phyloP scores from a whole-genome alignment of 768 basidiomycete species.

The Symmetrospora coprosmae region DNA sequence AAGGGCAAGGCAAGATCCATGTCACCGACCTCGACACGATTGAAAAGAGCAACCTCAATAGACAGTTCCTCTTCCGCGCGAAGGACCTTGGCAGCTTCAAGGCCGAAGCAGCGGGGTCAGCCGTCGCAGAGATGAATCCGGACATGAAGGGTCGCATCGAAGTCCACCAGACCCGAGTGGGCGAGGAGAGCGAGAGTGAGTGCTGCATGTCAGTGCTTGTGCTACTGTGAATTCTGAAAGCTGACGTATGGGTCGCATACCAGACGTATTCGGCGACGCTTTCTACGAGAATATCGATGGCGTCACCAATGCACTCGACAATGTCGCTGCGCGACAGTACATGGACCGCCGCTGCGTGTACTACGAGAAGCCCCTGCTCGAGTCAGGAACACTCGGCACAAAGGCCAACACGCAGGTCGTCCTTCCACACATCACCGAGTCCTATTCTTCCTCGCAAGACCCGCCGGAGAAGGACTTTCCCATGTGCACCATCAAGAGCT shows the following conservation, averaged over 20 bases:
- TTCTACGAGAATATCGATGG: slow-evolving; percentile 83
- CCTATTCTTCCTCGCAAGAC: slow-evolving; percentile 93
- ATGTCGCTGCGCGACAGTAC: slow-evolving; percentile 85
- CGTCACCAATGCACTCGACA: slow-evolving; percentile 94
- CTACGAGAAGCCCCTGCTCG: slow-evolving; percentile 85
- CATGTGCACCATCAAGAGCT: slow-evolving; percentile 94
- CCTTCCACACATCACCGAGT: slow-evolving; percentile 84
- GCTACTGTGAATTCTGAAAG: too few species aligned
- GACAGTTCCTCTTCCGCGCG: slow-evolving; percentile 92
- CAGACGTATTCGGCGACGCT: slow-evolving; percentile 71
- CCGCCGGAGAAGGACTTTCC: slow-evolving; percentile 96
- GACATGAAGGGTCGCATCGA: slow-evolving; percentile 71
- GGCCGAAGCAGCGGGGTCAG: slow-evolving; percentile 77
- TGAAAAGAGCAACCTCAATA: slow-evolving; percentile 95
- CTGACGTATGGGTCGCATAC: not conserved
- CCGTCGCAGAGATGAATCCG: slow-evolving; percentile 91
- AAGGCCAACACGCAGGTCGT: slow-evolving; percentile 96
- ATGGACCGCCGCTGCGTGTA: slow-evolving; percentile 98
- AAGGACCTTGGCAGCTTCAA: slow-evolving; percentile 97
- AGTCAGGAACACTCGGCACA: slow-evolving; percentile 94
- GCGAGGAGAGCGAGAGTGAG: slow-evolving; percentile 79
- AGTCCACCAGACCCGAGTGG: slow-evolving; percentile 83
- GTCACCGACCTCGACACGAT: slow-evolving; percentile 97
- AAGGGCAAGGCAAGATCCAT: slow-evolving; percentile 59
- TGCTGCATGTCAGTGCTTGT: too few species aligned